Conservation (phyloP, 345 rosid genomes). For the Arabidopsis arenosa region DNA sequence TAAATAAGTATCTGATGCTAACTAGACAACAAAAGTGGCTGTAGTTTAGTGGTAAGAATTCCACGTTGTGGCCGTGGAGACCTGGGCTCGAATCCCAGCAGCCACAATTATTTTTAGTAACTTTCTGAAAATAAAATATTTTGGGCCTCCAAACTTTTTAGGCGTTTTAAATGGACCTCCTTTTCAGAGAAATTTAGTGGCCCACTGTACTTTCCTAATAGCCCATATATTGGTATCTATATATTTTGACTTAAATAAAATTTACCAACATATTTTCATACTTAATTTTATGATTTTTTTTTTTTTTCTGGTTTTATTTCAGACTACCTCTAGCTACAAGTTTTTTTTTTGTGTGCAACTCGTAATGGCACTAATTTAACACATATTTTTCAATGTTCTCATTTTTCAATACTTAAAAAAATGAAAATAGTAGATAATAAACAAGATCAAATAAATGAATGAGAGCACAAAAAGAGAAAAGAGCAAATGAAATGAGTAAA, state of each 20-base stretch:
- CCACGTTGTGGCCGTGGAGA: constrained; percentile 93
- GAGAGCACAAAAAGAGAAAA: background rate
- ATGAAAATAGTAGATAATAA: background rate
- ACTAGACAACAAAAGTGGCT: constrained; percentile 40
- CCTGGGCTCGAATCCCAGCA: constrained; percentile 94
- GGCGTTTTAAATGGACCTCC: background rate
- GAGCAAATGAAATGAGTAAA: background rate
- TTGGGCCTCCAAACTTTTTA: background rate
- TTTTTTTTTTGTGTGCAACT: no score
- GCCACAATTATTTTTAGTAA: constrained; percentile 48
- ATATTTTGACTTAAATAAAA: no score
- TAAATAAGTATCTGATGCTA: fast-evolving
- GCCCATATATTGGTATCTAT: background rate
- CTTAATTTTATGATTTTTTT: background rate
- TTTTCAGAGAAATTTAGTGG: background rate
- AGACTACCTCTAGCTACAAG: background rate
- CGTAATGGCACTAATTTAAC: no score
- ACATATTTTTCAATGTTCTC: no score
- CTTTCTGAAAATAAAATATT: no score
- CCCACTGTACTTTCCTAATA: background rate
- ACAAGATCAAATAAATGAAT: background rate
- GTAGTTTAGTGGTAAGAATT: constrained; percentile 88
- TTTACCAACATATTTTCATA: background rate
- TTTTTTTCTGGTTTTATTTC: background rate
- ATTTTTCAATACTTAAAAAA: no score